Evolutionary conservation across 306 rosid species (phyloP), one percentile per base, ranked within the genome.

Genomic region (Prosopis cineraria): DNA sequence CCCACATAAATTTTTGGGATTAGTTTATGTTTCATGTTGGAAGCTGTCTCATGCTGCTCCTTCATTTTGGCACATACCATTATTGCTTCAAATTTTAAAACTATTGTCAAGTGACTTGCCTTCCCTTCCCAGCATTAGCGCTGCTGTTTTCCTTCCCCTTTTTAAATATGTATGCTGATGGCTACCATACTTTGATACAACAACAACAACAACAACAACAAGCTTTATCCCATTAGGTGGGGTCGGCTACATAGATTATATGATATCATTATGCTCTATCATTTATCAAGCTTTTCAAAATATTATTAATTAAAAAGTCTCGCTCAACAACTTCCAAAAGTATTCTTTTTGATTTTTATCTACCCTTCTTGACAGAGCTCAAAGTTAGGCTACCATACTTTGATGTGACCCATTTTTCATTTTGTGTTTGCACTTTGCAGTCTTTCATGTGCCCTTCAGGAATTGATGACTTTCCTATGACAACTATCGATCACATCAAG

Each of bases 361-460:
- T n/a, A n/a, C n/a, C n/a, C n/a, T n/a, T n/a, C n/a, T n/a, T n/a
- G n/a, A n/a, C n/a, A n/a, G n/a, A n/a, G n/a, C n/a, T n/a, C n/a
- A n/a, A n/a, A n/a, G n/a, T n/a, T n/a, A n/a, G 52, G 52, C 69
- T 70, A 27, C 29, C 65, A 37, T 16, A 43, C 55, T 52, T 40
- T 72, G 75, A 40, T 55, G 60, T 80, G 76, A 86, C 78, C 36
- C 10, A 22, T 62, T 63, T 52, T 65, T 43, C 24, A 41, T 17
- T 78, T 25, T 72, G 40, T 75, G 37, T 79, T 85, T 83, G 92
- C 74, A 90, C 97, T 92, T 85, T 83, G 91, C 72, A 94, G 98
- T 89, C 97, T 66, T 94, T 94, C 77, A 92, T 94, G 98, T 92
- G 97, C 79, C 98, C 98, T 78, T 94, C 98, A 1, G 98, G 98